A percentile compares a stretch with the other conserved stretches of the same genome.
phyloP scores from a whole-genome alignment of 805 yeast genomes.

The Hemisphaericaspora nanyangensis region DNA sequence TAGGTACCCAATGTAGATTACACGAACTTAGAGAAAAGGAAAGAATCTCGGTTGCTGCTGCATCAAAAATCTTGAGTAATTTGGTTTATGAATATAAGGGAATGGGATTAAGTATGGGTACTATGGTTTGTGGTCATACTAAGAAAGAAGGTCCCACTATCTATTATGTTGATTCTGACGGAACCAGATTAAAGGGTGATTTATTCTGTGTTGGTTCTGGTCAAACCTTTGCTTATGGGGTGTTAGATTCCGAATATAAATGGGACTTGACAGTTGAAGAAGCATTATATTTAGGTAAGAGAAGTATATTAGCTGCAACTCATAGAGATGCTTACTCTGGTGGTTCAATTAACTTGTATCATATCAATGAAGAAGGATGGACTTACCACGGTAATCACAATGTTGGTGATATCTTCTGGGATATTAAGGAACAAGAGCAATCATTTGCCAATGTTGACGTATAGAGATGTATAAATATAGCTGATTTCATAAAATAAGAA shows the following conservation, averaged over 20 bases:
- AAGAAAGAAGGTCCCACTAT: conserved; percentile 93
- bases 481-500: not conserved
- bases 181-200: conserved; percentile 92
- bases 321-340: conserved; percentile 99
- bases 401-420: conserved; percentile 90
- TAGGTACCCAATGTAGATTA: conserved; percentile 92
- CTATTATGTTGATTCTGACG: conserved; percentile 95
- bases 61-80: conserved; percentile 88
- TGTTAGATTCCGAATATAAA: conserved; percentile 82
- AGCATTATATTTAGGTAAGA: conserved; percentile 88
- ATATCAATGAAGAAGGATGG: conserved; percentile 94
- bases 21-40: conserved; percentile 94
- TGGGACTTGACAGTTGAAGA: conserved; percentile 94
- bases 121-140: conserved; percentile 97
- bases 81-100: conserved; percentile 93
- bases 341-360: conserved; percentile 91
- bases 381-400: conserved; percentile 91
- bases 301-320: conserved; percentile 95
- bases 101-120: conserved; percentile 98
- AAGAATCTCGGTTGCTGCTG: conserved; percentile 94
- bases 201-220: conserved; percentile 98
- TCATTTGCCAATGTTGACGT: conserved; percentile 80
- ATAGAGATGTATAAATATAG: conserved; percentile 14
- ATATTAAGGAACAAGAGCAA: conserved; percentile 78
- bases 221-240: conserved; percentile 99